phyloP scores from a whole-genome alignment of 192 early-diverging fungal genomes.

The Podila epigama region DNA sequence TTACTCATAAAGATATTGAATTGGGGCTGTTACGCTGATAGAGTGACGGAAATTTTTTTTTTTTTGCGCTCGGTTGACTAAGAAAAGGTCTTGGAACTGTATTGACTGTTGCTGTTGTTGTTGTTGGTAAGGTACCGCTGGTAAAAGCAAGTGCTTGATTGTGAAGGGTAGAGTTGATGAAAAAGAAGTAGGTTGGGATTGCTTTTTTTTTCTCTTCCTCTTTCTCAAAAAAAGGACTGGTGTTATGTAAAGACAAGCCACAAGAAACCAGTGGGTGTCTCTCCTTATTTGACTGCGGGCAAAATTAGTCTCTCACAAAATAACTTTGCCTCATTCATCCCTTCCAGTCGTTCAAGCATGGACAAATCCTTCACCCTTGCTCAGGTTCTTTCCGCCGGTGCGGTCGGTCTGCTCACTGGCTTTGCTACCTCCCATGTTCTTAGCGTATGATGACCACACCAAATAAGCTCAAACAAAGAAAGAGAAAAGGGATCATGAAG shows the following conservation, averaged over 20 bases:
- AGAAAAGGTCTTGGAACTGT: background rate
- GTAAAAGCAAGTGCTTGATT: too few species aligned
- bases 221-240: background rate
- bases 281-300: background rate
- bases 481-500: too few species aligned
- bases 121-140: background rate
- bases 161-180: too few species aligned
- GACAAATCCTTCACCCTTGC: constrained; percentile 45
- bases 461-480: background rate
- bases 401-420: constrained; percentile 36
- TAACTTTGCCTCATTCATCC: background rate
- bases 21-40: background rate
- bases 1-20: constrained; percentile 51
- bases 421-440: constrained; percentile 18
- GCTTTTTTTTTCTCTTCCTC: too few species aligned
- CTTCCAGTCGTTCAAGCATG: constrained; percentile 2
- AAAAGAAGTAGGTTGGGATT: too few species aligned
- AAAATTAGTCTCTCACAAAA: too few species aligned
- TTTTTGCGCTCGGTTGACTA: background rate
- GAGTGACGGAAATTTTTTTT: background rate
- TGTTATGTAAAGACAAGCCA: background rate
- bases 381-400: constrained; percentile 37
- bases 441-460: constrained; percentile 6
- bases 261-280: background rate
- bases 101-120: background rate